phyloP scores from a whole-genome alignment of 2,329 filamentous ascomycete species.

The Fusarium sp. region DNA sequence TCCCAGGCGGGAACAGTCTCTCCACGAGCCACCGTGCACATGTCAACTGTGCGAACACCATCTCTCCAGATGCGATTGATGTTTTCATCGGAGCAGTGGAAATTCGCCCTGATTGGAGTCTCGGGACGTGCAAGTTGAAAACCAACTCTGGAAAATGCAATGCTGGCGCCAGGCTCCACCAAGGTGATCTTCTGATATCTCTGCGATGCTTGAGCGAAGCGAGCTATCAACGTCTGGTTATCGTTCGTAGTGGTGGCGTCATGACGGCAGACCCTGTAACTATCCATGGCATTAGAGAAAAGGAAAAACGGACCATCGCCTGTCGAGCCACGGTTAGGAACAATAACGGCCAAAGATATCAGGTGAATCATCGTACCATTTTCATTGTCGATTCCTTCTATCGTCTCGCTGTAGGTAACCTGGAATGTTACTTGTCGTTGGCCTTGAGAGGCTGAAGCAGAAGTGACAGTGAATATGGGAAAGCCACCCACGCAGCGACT shows the following conservation, averaged over 20 bases:
- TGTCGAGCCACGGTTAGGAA: neutral
- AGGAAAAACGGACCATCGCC: constrained; percentile 16
- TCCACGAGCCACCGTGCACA: neutral
- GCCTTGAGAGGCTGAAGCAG: neutral
- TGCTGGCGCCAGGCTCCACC: neutral
- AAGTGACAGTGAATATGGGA: neutral
- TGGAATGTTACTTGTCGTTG: neutral
- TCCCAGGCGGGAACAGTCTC: constrained; percentile 11
- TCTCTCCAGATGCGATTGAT: constrained; percentile 9
- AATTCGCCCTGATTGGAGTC: neutral
- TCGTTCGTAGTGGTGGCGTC: neutral
- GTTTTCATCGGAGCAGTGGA: constrained; percentile 1
- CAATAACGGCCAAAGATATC: too few relatives aligned
- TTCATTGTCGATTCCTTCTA: neutral
- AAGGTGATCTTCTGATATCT: constrained; percentile 6
- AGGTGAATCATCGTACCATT: neutral
- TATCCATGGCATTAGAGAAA: constrained; percentile 10
- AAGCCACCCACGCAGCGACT: constrained; percentile 6
- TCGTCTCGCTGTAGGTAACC: constrained; percentile 8
- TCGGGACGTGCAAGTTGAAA: neutral
- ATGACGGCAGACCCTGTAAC: neutral
- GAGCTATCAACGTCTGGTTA: neutral
- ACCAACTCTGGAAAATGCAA: neutral
- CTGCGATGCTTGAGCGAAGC: constrained; percentile 1
- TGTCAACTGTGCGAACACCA: neutral